Evolutionary conservation across 2,329 filamentous ascomycete genomes (phyloP).

Genomic region (Fusarium tricinctum): DNA sequence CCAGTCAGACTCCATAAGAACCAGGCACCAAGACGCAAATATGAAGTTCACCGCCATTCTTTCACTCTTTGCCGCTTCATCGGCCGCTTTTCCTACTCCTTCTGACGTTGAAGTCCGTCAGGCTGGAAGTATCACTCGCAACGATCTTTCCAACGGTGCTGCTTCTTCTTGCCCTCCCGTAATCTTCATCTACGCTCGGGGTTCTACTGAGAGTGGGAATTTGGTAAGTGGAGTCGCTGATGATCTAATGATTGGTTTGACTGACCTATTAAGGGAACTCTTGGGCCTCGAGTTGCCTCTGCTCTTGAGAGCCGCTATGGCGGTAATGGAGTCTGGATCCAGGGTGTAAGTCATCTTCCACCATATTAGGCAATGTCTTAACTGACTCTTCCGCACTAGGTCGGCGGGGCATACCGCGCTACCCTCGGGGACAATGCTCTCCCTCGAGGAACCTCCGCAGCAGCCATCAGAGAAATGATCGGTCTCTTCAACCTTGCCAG

Average conservation of each 20-base stretch:
- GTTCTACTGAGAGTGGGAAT: slow-evolving; percentile 56
- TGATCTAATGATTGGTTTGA: fast-evolving
- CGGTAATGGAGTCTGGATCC: slow-evolving; percentile 55
- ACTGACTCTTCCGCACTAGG: neutral
- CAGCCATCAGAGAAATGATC: slow-evolving; percentile 58
- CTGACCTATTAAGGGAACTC: slow-evolving; percentile 41
- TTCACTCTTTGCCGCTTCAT: slow-evolving; percentile 28
- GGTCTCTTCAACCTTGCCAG: slow-evolving; percentile 58
- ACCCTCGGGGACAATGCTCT: slow-evolving; percentile 55
- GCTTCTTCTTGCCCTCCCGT: slow-evolving; percentile 52
- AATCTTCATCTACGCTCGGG: slow-evolving; percentile 58
- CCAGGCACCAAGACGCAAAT: neutral
- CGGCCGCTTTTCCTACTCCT: slow-evolving; percentile 19
- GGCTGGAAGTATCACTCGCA: slow-evolving; percentile 32
- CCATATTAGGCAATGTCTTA: fast-evolving
- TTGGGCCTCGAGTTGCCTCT: slow-evolving; percentile 50
- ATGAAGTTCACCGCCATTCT: slow-evolving; percentile 37
- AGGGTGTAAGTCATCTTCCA: slow-evolving; percentile 54
- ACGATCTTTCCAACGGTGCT: slow-evolving; percentile 51
- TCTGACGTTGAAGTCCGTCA: slow-evolving; percentile 37
- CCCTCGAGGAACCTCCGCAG: slow-evolving; percentile 54
- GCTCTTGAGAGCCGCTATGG: slow-evolving; percentile 50
- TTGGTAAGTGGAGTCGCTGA: slow-evolving; percentile 45
- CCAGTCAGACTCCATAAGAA: neutral
- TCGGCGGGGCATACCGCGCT: slow-evolving; percentile 56